These are phyloP conservation scores for Hydnomerulius pinastri DNA, from an alignment of 768 basidiomycete genomes.

Conservation along the genomic window DNA sequence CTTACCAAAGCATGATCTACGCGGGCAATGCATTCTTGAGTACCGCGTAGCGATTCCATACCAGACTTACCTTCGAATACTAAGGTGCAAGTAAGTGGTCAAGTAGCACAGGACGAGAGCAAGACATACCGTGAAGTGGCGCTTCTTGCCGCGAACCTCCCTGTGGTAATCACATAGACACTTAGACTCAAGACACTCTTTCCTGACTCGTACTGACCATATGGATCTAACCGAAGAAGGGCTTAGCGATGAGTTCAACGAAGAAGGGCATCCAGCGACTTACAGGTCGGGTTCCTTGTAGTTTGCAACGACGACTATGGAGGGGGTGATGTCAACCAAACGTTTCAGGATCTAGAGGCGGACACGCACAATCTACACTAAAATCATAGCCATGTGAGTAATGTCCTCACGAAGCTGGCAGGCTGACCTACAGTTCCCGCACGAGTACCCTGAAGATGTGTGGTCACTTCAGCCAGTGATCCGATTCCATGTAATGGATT, in stretches of 20 bases:
- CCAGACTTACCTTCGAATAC: slow-evolving; percentile 73
- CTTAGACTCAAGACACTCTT: slow-evolving; percentile 24
- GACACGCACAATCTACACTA: slow-evolving; percentile 70
- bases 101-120: not conserved
- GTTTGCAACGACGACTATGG: slow-evolving; percentile 70
- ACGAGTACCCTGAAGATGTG: slow-evolving; percentile 58
- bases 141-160: slow-evolving; percentile 87
- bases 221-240: slow-evolving; percentile 61
- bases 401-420: not conserved
- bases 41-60: not conserved
- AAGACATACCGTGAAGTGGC: slow-evolving; percentile 76
- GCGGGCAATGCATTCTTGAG: slow-evolving; percentile 8
- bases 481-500: not conserved
- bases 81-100: slow-evolving; percentile 25
- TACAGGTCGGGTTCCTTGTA: slow-evolving; percentile 79
- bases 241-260: slow-evolving; percentile 7
- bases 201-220: slow-evolving; percentile 56
- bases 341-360: not conserved
- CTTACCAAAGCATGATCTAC: slow-evolving; percentile 89
- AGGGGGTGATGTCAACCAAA: not conserved
- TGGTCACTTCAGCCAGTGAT: slow-evolving; percentile 2
- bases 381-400: not conserved
- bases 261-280: slow-evolving; percentile 26
- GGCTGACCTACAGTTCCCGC: slow-evolving; percentile 65
- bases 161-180: slow-evolving; percentile 40